phyloP scores from a whole-genome alignment of 129 eudicot genomes.

The Pittosporum tobira region DNA sequence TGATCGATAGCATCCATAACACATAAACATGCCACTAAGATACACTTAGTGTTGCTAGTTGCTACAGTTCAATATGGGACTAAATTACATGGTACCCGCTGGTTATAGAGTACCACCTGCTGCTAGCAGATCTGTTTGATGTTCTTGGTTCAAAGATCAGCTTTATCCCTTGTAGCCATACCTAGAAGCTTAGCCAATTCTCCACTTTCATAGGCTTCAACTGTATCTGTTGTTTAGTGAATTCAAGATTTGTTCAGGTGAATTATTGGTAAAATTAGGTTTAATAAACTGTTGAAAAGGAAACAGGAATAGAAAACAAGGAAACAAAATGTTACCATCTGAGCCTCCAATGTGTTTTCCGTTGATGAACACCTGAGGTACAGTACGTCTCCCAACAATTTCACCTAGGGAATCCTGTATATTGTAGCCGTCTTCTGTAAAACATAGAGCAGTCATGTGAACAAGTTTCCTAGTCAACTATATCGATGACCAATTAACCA shows the following conservation, averaged over 20 bases:
- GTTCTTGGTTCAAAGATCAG: slow-evolving; percentile 28
- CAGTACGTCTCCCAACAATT: slow-evolving; percentile 83
- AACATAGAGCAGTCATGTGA: slow-evolving; percentile 5
- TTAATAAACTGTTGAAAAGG: not conserved
- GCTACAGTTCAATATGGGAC: no score
- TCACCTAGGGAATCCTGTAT: slow-evolving; percentile 79
- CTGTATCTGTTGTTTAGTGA: slow-evolving; percentile 42
- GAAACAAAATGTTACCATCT: slow-evolving; percentile 51
- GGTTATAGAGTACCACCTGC: no score
- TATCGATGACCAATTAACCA: not conserved
- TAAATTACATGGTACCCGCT: no score
- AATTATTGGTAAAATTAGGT: not conserved
- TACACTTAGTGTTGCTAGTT: no score
- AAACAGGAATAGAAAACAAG: not conserved
- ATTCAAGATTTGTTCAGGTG: not conserved
- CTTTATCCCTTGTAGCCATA: slow-evolving; percentile 17
- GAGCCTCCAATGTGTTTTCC: slow-evolving; percentile 99
- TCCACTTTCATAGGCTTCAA: slow-evolving; percentile 80
- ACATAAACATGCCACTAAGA: no score
- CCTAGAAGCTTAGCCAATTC: slow-evolving; percentile 76
- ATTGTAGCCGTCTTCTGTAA: slow-evolving; percentile 62
- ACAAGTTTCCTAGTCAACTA: not conserved
- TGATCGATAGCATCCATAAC: no score
- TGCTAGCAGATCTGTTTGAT: not conserved
- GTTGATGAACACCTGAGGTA: slow-evolving; percentile 92